Evolutionary conservation across 2,329 filamentous ascomycete species (phyloP).

Genomic region (Diplocarpon rosae): DNA sequence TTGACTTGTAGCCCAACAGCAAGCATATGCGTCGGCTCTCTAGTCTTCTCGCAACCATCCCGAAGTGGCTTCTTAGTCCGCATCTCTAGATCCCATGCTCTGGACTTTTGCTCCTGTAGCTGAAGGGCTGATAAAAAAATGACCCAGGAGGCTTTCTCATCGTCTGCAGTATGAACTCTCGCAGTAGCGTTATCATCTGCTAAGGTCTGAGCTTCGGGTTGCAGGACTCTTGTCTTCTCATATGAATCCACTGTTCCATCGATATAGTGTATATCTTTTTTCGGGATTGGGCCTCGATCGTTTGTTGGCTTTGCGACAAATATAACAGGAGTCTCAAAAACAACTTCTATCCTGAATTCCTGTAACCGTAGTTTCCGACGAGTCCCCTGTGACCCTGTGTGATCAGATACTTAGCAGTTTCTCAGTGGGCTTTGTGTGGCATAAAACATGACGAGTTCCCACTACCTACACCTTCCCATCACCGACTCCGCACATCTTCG

Average conservation of each 20-base stretch:
- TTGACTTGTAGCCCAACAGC: conserved; percentile 25
- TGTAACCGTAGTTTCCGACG: conserved; percentile 23
- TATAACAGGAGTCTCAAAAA: conserved; percentile 30
- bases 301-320: conserved; percentile 23
- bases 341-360: conserved; percentile 30
- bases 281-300: conserved; percentile 19
- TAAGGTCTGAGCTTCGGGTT: conserved; percentile 5
- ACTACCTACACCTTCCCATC: conserved; percentile 24
- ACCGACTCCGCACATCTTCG: conserved; percentile 27
- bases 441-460: too few relatives aligned
- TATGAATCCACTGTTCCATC: conserved; percentile 20
- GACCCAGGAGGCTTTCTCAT: conserved; percentile 45
- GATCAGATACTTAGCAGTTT: too few relatives aligned
- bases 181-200: conserved; percentile 9
- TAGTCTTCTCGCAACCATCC: not conserved
- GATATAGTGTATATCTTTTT: conserved; percentile 18
- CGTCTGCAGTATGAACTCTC: conserved; percentile 42
- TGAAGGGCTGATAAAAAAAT: conserved; percentile 40
- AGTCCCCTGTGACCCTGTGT: conserved; percentile 18
- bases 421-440: too few relatives aligned
- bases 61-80: conserved; percentile 7
- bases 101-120: conserved; percentile 37
- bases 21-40: conserved; percentile 16
- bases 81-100: conserved; percentile 30
- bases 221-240: conserved; percentile 15